Base-by-base conservation (phyloP, 768 basidiomycete species). In the Leccinum longicurvipes region DNA sequence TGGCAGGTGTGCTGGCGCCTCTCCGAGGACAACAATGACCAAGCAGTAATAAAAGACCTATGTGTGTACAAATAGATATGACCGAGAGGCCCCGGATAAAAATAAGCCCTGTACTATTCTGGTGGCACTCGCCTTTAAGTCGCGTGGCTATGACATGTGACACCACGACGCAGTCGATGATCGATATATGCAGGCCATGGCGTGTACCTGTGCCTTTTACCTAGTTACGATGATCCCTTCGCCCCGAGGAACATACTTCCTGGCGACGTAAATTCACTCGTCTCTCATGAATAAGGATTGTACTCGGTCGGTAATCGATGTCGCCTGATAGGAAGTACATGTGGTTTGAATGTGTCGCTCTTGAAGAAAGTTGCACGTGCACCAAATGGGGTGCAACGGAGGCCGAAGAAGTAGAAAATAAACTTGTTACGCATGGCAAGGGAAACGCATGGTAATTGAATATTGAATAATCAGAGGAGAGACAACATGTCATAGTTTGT, bases 71-170 rank as follows among this genome's bases (percentile, higher is more conserved):
- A 41, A 41, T 7, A 41, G 19, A 42, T 75, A 74, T 21, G 85
- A n/a, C n/a, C n/a, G n/a, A n/a, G n/a, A n/a, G n/a, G n/a, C 85
- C 2, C 85, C 83, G 29, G 82, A 84, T 79, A 44, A 84, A 82
- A 60, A 83, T 81, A 23, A 84, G 70, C 45, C 82, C 81, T 17
- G 81, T 83, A n/a, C 82, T 81, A 4, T 9, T 36, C 80, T 75
- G 17, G 82, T 78, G 19, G 78, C 79, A 11, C 80, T 79, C 25
- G 80, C 68, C 77, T 80, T 47, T 51, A 45, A 14, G 44, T 29
- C 27, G 10, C 4, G 15, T 42, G 21, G 41, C 21, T 42, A 21
- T 42, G 41, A 42, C 41, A 42, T 21, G 21, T 42, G 41, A 42
- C 17, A 21, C 36, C 41, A 17, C 41, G 41, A 19, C 19, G 12